These are phyloP conservation scores for Xylaria sp. DNA, from an alignment of 2,329 filamentous ascomycete species.

Conservation along the genomic window DNA sequence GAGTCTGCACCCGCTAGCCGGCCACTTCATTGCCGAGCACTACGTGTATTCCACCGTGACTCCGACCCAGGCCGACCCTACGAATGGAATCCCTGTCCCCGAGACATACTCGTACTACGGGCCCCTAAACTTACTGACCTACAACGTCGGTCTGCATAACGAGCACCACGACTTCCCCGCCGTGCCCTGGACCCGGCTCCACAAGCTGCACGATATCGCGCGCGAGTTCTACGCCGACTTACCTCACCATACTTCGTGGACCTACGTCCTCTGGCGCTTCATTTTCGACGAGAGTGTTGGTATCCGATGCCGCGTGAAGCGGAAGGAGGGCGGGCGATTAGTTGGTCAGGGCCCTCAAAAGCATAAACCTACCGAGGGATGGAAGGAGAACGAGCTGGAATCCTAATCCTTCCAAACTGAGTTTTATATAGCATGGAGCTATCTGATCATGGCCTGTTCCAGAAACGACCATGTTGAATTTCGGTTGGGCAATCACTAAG, in stretches of 20 bases:
- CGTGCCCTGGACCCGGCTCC: constrained; percentile 91
- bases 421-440: constrained; percentile 5
- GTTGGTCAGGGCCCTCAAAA: constrained; percentile 57
- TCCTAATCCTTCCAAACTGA: constrained; percentile 54
- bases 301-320: constrained; percentile 91
- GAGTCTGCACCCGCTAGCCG: constrained; percentile 91
- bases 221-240: constrained; percentile 91
- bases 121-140: constrained; percentile 88
- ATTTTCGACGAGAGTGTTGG: constrained; percentile 90
- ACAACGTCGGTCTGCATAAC: constrained; percentile 98
- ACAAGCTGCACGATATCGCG: constrained; percentile 80
- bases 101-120: constrained; percentile 99
- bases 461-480: not conserved
- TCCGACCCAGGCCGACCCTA: constrained; percentile 65
- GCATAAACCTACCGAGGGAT: constrained; percentile 55
- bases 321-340: constrained; percentile 77
- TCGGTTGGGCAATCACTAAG: not conserved
- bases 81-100: constrained; percentile 75
- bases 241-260: constrained; percentile 90
- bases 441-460: constrained; percentile 7
- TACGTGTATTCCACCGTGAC: constrained; percentile 79
- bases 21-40: constrained; percentile 98
- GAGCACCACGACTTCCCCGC: constrained; percentile 99
- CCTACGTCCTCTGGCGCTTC: constrained; percentile 94
- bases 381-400: constrained; percentile 77